A percentile compares a stretch with the other conserved stretches of the same genome.
Conservation (phyloP, 192 early-diverging fungal species). For the Podila epigama region DNA sequence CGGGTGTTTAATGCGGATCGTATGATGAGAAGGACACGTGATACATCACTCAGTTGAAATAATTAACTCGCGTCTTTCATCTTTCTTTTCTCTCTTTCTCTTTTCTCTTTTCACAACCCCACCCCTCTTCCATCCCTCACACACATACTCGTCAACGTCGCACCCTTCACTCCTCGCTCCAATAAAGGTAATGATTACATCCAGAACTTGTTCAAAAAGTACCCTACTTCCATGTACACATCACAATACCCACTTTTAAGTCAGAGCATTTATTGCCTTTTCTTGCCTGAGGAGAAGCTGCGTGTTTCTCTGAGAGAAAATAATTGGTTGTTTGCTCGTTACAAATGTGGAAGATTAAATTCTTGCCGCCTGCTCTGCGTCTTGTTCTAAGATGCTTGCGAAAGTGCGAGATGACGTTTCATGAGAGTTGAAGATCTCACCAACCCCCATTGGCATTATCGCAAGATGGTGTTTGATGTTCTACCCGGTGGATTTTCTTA, state of each 20-base stretch:
- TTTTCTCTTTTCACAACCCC: background rate
- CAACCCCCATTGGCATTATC: constrained; percentile 15
- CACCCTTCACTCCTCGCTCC: no score
- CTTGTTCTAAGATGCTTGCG: constrained; percentile 54
- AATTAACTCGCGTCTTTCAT: no score
- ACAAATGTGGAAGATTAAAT: constrained; percentile 53
- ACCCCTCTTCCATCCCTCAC: background rate
- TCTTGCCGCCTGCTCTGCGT: constrained; percentile 49
- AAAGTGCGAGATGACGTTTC: constrained; percentile 49
- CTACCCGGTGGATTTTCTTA: constrained; percentile 42
- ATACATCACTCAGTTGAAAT: no score
- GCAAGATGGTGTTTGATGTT: background rate
- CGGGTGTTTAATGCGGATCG: background rate
- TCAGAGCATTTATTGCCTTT: constrained; percentile 50
- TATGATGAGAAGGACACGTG: background rate
- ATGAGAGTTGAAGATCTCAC: constrained; percentile 54
- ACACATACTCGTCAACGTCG: no score
- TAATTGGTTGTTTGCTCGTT: constrained; percentile 52
- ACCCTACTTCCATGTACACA: background rate
- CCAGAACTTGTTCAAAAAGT: background rate
- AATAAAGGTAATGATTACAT: background rate
- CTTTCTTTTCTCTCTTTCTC: background rate
- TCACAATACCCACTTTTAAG: constrained; percentile 46
- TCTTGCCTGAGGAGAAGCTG: background rate
- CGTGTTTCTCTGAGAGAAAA: background rate